Base-by-base conservation (phyloP, 2,329 filamentous ascomycete genomes). In the Mycosphaerella arachidis region DNA sequence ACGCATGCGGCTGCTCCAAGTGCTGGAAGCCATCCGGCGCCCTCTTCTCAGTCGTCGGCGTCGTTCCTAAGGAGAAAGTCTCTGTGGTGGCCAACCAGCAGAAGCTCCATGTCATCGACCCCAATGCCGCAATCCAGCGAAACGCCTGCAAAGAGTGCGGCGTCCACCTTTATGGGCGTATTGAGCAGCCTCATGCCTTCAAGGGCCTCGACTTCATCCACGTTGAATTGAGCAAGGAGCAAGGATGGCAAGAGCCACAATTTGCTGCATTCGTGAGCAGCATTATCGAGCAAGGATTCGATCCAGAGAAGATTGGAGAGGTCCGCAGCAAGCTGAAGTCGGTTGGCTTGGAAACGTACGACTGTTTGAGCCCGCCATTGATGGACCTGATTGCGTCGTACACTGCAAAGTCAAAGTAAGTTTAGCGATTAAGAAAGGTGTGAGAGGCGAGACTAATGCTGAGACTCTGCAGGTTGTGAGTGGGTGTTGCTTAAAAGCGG, bases 231-330 rank as follows among this genome's bases (percentile, higher is more conserved):
- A 83, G 80, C 18, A 75, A 81, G 54, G 73, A 81, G 57, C 78
- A 82, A 70, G 86, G 86, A n/a, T 89, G 86, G 86, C 86, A 89
- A 74, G 86, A 87, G 75, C 85, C 85, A 6, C 86, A 88, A 69
- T 89, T 89, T 65, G 86, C 86, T 1, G 86, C 81, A 0, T 89
- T 89, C 61, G 85, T 89, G 43, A 84, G 82, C 37, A 86, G 82
- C 58, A 84, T 88, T 60, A 87, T 89, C 60, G 86, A 89, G 80
- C 85, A 88, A 69, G 86, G 86, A 1, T 86, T 84, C 66, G 73
- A 81, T 51, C 82, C 85, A 0, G 71, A 75, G 16, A 75, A 77
- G 37, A 86, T 86, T 67, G 80, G 78, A 53, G 79, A 77, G 18
- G 81, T 89, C 3, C 77, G 86, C 46, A 65, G 61, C 2, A 81